Evolutionary conservation across 75 land plant genomes (phyloP), one percentile per base, ranked within the genome.

Genomic region (Sequoia sempervirens): DNA sequence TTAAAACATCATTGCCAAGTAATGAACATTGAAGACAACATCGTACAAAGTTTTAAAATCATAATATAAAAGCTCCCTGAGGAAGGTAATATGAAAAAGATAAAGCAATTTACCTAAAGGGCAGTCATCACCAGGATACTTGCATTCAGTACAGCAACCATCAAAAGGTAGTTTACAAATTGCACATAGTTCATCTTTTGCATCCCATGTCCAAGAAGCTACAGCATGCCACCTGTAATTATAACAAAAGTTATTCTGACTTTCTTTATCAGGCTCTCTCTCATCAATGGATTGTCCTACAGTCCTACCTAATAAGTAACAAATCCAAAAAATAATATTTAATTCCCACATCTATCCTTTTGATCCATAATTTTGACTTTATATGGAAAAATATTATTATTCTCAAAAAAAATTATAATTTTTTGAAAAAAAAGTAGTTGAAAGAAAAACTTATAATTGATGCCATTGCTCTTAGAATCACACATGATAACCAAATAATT

Each of bases 131-230:
- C 99, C 99, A 68, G 98, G 98, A 66, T 88, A 92, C 85, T 97
- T 97, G 81, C 99, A 95, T 82, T 97, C 99, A 79, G 98, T 93
- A 84, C 96, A 96, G 78, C 99, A 97, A 37, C 99, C 99, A 91
- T 97, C 99, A 84, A 97, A 95, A 6, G 98, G 95, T 92, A 97
- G 90, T 84, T 98, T 89, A 83, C 99, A 97, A n/a, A 97, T 95
- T 18, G 98, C 98, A 87, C 99, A 97, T 8, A 96, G 92, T 69
- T 97, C 99, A 91, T 97, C 99, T 76, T 95, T 94, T 38, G 99
- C 98, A 91, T 97, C 96, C 98, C 99, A 97, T 32, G 99, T 96
- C 99, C 99, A 97, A 14, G 96, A 87, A 85, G 96, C 99, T n/a
- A 96, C 98, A 78, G 92, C 99, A 93, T 95, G 99, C 99, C 99